These are phyloP conservation scores for Tripterygium wilfordii DNA, from an alignment of 177 flowering plant species.

Conservation along the genomic window DNA sequence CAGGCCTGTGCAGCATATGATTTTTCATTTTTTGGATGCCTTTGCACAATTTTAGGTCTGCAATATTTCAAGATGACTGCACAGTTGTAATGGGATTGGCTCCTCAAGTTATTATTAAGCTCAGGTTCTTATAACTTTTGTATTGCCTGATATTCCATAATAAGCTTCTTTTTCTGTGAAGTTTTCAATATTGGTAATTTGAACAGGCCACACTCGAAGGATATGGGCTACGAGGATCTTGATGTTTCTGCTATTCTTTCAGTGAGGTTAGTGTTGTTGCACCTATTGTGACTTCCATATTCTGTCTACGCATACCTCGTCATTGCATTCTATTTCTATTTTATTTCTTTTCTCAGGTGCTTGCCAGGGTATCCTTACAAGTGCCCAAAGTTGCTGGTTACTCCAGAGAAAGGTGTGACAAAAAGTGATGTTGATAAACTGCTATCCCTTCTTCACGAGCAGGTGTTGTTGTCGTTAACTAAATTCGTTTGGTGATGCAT, in stretches of 20 bases:
- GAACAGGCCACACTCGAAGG: constrained; percentile 72
- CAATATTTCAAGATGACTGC: constrained; percentile 94
- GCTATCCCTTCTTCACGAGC: constrained; percentile 70
- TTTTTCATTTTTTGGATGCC: too few relatives aligned
- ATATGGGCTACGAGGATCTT: constrained; percentile 59
- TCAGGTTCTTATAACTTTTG: constrained; percentile 33
- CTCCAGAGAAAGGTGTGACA: constrained; percentile 69
- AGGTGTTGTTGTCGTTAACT: constrained; percentile 35
- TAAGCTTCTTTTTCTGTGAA: not conserved
- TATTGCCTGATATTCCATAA: not conserved
- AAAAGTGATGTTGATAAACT: constrained; percentile 62
- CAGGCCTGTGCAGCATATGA: too few relatives aligned
- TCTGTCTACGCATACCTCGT: not conserved
- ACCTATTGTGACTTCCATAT: constrained; percentile 2
- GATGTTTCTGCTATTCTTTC: constrained; percentile 65
- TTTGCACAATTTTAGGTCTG: constrained; percentile 41
- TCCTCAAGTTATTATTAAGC: constrained; percentile 45
- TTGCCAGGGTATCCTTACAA: constrained; percentile 92
- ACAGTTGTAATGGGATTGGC: constrained; percentile 58
- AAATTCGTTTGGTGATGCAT: not conserved
- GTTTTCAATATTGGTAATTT: not conserved
- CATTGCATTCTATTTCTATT: constrained; percentile 3
- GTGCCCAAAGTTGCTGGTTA: constrained; percentile 78
- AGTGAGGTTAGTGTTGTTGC: constrained; percentile 51
- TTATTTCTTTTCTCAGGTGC: constrained; percentile 37